Evolutionary conservation across 768 basidiomycete species (phyloP), one percentile per base, ranked within the genome.

Genomic region (Epithele typhae): DNA sequence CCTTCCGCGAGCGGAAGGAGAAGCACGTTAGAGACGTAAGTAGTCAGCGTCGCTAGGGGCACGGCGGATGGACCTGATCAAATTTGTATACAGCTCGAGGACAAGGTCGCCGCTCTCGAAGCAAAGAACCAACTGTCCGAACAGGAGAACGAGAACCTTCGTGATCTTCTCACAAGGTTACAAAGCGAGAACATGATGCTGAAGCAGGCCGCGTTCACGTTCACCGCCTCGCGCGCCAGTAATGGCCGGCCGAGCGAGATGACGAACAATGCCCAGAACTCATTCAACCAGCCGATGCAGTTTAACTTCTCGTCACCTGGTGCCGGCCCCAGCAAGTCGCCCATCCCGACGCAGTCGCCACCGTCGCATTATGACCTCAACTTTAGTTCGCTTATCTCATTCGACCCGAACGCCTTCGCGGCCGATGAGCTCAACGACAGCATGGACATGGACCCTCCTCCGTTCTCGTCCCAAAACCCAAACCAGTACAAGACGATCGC

Each of bases 1-100:
- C 95, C 1, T 99, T 99, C 73, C 75, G 95, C 45, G 96, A 98
- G 66, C 78, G 95, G 51, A 94, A 97, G 68, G 95, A 99, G 70
- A 92, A 90, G 59, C 93, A 96, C 64, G 91, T 98, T 54, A 92
- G 91, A 63, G 93, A 96, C 63, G 93, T 96, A 60, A 71, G 91
- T 76, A 11, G 8, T n/a, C 35, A 8, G 6, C 6, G 35, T 53
- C 43, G 21, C 33, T 27, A 43, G 4, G 23, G 6, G n/a, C 36
- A 11, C 32, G n/a, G n/a, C n/a, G n/a, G n/a, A n/a, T n/a, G n/a
- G 35, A 15, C 36, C 12, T 32, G 46, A 14, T 27, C 49, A 35
- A 37, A 18, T 32, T 7, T 25, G 23, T 37, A n/a, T n/a, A n/a
- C 58, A 96, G 89, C 74, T 98, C 44, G 95, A 98, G 64, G 92